Conservation (phyloP, 1,284 basidiomycete genomes). For the Xanthoconium separans region DNA sequence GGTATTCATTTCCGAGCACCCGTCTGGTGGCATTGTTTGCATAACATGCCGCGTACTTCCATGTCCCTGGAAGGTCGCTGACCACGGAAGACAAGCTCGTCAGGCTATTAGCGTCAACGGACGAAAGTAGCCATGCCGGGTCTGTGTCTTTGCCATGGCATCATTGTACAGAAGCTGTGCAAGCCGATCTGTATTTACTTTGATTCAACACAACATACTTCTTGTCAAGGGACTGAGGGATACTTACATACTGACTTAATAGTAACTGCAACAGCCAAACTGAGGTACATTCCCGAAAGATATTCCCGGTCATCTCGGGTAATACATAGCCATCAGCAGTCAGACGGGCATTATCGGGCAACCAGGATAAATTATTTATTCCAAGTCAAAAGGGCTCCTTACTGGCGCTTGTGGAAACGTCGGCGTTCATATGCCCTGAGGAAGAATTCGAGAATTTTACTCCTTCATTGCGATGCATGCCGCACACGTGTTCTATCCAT, state of each 20-base stretch:
- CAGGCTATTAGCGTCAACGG: not conserved
- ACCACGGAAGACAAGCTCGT: conserved; percentile 46
- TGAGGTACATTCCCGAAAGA: not conserved
- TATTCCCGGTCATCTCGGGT: too few species aligned
- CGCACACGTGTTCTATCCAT: not conserved
- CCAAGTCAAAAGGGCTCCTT: too few species aligned
- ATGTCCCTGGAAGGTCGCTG: conserved; percentile 50
- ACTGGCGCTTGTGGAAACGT: conserved; percentile 1
- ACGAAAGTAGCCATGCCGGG: conserved; percentile 8
- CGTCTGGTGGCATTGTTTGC: conserved; percentile 53
- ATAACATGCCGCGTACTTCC: conserved; percentile 40
- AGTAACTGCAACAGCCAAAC: too few species aligned
- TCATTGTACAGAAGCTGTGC: conserved; percentile 1
- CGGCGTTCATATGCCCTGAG: conserved; percentile 11
- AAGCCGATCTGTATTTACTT: not conserved
- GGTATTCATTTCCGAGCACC: conserved; percentile 41
- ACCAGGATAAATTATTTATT: too few species aligned
- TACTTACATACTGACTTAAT: too few species aligned
- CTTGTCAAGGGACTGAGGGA: too few species aligned
- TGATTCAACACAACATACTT: too few species aligned
- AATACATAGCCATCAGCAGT: too few species aligned
- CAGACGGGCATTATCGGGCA: too few species aligned
- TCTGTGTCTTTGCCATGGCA: not conserved
- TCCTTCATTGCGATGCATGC: not conserved
- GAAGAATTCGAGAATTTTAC: too few species aligned